Evolutionary conservation across 2,329 filamentous ascomycete species (phyloP).

Genomic region (Aspergillus piperis): DNA sequence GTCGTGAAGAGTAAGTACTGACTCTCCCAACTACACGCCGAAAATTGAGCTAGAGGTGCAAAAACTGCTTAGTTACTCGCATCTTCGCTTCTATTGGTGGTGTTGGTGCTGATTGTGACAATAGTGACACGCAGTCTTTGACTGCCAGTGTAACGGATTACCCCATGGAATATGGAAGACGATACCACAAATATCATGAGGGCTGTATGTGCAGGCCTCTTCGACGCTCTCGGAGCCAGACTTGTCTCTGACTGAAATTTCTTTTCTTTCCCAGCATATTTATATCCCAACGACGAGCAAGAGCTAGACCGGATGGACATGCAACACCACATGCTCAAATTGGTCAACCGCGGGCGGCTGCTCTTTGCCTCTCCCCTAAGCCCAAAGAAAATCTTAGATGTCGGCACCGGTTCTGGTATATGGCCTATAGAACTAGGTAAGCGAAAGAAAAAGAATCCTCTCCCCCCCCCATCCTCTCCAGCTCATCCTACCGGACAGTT

Average conservation of each 20-base stretch:
- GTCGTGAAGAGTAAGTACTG: constrained; percentile 29
- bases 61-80: background rate
- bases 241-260: constrained; percentile 23
- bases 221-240: background rate
- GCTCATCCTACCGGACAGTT: constrained; percentile 13
- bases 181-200: constrained; percentile 49
- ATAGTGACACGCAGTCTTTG: constrained; percentile 45
- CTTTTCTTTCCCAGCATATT: constrained; percentile 33
- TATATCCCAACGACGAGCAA: constrained; percentile 55
- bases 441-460: constrained; percentile 7
- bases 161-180: constrained; percentile 44
- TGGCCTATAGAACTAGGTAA: constrained; percentile 69
- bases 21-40: background rate
- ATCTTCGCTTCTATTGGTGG: constrained; percentile 1
- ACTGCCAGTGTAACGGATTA: constrained; percentile 48
- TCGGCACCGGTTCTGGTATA: constrained; percentile 64
- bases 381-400: constrained; percentile 55
- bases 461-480: constrained; percentile 8
- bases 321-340: constrained; percentile 57
- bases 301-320: constrained; percentile 59
- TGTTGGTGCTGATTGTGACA: constrained; percentile 1
- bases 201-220: constrained; percentile 35
- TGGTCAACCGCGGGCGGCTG: constrained; percentile 48
- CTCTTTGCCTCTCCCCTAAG: constrained; percentile 50
- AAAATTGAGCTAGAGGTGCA: background rate